Conservation (phyloP, 352 stramenopile genomes). For the Phytophthora hibernalis region DNA sequence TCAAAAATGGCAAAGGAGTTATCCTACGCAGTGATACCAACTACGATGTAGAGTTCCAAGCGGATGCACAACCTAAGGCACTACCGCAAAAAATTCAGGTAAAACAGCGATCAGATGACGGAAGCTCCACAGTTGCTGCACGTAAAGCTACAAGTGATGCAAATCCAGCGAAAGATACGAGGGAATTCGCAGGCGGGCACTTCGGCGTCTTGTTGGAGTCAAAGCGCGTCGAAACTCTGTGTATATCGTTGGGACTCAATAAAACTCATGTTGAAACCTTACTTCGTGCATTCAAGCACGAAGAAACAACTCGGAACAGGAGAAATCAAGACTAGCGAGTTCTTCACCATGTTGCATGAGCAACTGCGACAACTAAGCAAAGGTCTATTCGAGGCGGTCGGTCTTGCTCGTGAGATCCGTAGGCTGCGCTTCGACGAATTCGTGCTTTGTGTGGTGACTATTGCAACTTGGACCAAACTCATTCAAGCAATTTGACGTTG, state of each 20-base stretch:
- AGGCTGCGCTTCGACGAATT: constrained; percentile 72
- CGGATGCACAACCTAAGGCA: neutral
- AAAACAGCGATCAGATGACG: constrained; percentile 15
- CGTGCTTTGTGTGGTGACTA: constrained; percentile 59
- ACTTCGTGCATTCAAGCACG: constrained; percentile 43
- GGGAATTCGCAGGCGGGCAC: constrained; percentile 44
- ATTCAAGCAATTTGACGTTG: constrained; percentile 74
- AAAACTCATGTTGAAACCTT: constrained; percentile 51
- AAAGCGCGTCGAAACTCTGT: constrained; percentile 56
- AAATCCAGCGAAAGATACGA: neutral
- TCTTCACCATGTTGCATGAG: constrained; percentile 61
- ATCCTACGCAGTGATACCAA: neutral
- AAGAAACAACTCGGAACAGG: constrained; percentile 57
- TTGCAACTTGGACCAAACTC: constrained; percentile 60
- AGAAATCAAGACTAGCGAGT: constrained; percentile 71
- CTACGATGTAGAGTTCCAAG: neutral
- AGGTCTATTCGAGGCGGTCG: constrained; percentile 58
- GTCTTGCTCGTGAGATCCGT: constrained; percentile 34
- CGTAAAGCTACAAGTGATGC: neutral
- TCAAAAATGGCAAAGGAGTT: neutral
- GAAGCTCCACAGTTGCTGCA: constrained; percentile 14
- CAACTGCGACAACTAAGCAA: constrained; percentile 63
- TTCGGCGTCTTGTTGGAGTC: constrained; percentile 61
- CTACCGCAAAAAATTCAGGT: neutral
- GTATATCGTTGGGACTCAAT: constrained; percentile 53